Evolutionary conservation across 106 monocot species (phyloP).

Genomic region (Dendrobium nobile): DNA sequence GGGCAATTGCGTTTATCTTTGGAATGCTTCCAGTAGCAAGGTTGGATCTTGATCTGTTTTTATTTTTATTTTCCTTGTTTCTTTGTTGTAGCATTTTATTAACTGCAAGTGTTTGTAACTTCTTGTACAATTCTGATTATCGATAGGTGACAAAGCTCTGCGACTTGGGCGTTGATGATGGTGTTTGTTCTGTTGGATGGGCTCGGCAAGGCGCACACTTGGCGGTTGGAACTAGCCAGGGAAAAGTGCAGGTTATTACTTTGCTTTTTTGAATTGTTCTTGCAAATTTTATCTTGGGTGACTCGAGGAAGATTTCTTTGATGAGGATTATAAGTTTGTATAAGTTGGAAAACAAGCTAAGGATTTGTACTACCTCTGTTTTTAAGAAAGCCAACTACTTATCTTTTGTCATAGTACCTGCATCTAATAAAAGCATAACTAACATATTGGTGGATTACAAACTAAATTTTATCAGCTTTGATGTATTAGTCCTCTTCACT

Average conservation of each 20-base stretch:
- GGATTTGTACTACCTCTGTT: not conserved
- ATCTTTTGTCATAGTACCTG: not conserved
- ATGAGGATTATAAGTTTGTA: not conserved
- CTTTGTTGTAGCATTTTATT: not conserved
- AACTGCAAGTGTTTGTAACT: not conserved
- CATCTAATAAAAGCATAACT: not conserved
- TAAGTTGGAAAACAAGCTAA: not conserved
- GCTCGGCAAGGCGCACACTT: conserved; percentile 73
- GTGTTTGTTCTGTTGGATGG: conserved; percentile 92
- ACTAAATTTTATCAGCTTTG: not conserved
- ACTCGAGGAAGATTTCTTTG: not conserved
- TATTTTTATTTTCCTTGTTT: not conserved
- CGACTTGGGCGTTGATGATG: conserved; percentile 78
- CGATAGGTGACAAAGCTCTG: conserved; percentile 80
- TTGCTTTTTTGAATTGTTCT: not conserved
- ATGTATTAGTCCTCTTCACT: not conserved
- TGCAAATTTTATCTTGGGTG: not conserved
- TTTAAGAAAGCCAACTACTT: not conserved
- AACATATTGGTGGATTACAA: not conserved
- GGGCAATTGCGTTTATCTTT: conserved; percentile 95
- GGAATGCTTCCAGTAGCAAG: conserved; percentile 99
- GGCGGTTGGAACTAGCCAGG: conserved; percentile 81
- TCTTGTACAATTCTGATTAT: not conserved
- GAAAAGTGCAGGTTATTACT: conserved; percentile 69
- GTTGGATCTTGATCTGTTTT: conserved; percentile 21